Evolutionary conservation across 2,329 filamentous ascomycete species (phyloP), one percentile per base, ranked within the genome.

Genomic region (Exutisphaerella laricina): DNA sequence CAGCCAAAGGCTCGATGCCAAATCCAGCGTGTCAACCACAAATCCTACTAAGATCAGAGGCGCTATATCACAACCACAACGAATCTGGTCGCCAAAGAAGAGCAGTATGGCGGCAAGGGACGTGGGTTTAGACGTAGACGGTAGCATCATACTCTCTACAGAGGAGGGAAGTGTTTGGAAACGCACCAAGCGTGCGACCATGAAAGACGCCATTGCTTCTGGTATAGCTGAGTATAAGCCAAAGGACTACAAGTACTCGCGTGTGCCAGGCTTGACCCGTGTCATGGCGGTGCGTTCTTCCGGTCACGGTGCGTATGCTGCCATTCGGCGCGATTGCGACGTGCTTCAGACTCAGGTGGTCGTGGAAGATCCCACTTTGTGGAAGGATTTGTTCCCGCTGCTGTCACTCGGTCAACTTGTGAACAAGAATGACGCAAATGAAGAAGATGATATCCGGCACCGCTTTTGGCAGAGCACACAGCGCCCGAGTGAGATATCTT

Each of bases 201-300:
- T 84, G 37, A 94, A 94, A 57, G 80, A 84, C 52, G 72, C 78
- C 0, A 71, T 58, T 22, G 69, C 71, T 1, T 65, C 68, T 9
- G 70, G 68, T 3, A 64, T 65, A 1, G 65, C 68, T 1, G 79
- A 81, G 16, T 71, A 75, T 23, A 85, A 80, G 56, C 77, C 79
- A 9, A 94, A 94, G 54, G 88, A 95, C 59, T 95, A 94, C 71
- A 98, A 98, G 62, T 98, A 97, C 55, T 82, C 90, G 57, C 82
- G 92, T 44, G 80, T 98, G 6, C 84, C 92, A 1, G 88, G 85
- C 30, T 78, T 98, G 43, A 95, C 88, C 1, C 82, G 88, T 25
- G 87, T 94, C 10, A 76, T 84, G 22, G 82, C 82, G 3, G 89
- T 97, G 5, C 78, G 88, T 52, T 90, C 88, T 55, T 97, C 92